phyloP scores from a whole-genome alignment of 2,329 filamentous ascomycete species.

The Mollisia scopiformis region DNA sequence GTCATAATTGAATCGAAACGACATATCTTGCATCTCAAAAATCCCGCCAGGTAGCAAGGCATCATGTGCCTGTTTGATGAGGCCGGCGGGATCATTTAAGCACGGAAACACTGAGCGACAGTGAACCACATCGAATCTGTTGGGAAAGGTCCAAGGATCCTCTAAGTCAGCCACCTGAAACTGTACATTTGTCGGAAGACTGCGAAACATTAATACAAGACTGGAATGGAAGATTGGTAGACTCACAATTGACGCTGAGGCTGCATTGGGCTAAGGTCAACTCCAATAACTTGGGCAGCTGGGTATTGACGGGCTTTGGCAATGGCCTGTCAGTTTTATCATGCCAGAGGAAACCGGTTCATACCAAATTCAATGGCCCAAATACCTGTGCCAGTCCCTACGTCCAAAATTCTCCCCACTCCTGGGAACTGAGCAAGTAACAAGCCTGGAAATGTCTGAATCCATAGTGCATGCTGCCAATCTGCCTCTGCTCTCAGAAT shows the following conservation, averaged over 20 bases:
- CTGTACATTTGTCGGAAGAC: conserved; percentile 11
- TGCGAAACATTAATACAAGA: not conserved
- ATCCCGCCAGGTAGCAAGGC: conserved; percentile 12
- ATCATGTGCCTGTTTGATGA: conserved; percentile 3
- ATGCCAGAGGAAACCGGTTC: not conserved
- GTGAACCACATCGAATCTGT: conserved; percentile 17
- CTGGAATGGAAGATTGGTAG: not conserved
- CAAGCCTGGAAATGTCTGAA: conserved; percentile 10
- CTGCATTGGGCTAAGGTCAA: conserved; percentile 13
- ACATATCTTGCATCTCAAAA: conserved; percentile 13
- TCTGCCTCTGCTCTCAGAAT: conserved; percentile 7
- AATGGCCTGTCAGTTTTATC: not conserved
- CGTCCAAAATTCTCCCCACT: not conserved
- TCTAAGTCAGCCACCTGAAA: conserved; percentile 15
- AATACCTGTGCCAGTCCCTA: no score
- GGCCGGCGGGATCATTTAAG: conserved; percentile 6
- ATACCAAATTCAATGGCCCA: conserved; percentile 21
- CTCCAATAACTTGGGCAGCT: conserved; percentile 4
- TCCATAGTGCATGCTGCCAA: conserved; percentile 7
- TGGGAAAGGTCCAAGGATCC: conserved; percentile 14
- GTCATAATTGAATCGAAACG: conserved; percentile 3
- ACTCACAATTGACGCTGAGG: not conserved
- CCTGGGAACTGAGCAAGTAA: not conserved
- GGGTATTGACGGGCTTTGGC: conserved; percentile 9
- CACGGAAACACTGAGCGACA: conserved; percentile 10